Evolutionary conservation across 108 stramenopile species (phyloP), one percentile per base, ranked within the genome.

Genomic region (Cyclotella baltica): DNA sequence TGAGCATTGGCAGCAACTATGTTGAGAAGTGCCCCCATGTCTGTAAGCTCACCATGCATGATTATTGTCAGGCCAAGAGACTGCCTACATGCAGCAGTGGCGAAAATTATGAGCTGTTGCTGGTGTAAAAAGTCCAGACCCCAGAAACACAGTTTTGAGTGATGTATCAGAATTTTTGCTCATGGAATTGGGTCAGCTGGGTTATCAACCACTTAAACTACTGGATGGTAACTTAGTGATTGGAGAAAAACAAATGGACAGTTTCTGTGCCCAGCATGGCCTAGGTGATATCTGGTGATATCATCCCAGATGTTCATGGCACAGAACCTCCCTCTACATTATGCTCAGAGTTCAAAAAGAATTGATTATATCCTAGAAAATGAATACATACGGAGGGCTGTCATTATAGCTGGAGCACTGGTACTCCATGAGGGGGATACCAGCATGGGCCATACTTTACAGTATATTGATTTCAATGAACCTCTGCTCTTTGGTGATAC

Each of bases 361-460:
- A 8, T 64, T 25, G 63, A 64, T 40, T 64, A 64, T n/a, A 59
- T 59, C 27, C 58, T 59, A 13, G 58, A 28, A 31, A 28, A 59
- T 33, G 30, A 31, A 2, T 28, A 37, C 22, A 31, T 64, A 9
- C 37, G 4, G 18, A 10, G 6, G 40, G 35, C 37, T 16, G 37
- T 64, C 3, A 37, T 25, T 5, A n/a, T 5, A n/a, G 8, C 63
- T 8, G 63, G 36, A 40, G 15, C 36, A 3, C 5, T 64, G 22
- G 63, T 3, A 13, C 4, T 37, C 6, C 4, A 3, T 5, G 63
- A 40, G 9, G 63, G 37, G 22, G 37, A 20, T 20, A 40, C 18
- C n/a, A 10, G 10, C 4, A 16, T 4, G 6, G 58, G 30, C 29
- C 58, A 59, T 30, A 59, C 58, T 4, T 4, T 59, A 2, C 58